phyloP scores from a whole-genome alignment of 345 rosid genomes.

The Syzygium aromaticum region DNA sequence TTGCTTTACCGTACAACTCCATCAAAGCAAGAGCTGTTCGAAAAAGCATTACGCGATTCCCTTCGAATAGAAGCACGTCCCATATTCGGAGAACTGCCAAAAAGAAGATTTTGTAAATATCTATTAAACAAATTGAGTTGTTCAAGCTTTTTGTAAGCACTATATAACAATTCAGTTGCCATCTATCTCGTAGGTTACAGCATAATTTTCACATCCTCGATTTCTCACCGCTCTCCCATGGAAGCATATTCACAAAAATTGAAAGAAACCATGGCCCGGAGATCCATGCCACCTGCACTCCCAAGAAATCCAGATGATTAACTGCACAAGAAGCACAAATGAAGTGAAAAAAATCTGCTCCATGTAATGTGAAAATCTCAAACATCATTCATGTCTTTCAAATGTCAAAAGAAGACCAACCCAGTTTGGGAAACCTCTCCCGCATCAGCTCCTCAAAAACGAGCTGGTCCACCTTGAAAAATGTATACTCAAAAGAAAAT shows the following conservation, averaged over 20 bases:
- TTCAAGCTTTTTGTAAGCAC: background rate
- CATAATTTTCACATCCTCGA: background rate
- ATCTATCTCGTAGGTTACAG: background rate
- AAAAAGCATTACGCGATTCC: slow-evolving; percentile 90
- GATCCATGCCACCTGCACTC: slow-evolving; percentile 99
- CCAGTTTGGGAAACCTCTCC: slow-evolving; percentile 92
- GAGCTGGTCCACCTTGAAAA: slow-evolving; percentile 87
- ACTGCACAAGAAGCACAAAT: slow-evolving; percentile 70
- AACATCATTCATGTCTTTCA: slow-evolving; percentile 2
- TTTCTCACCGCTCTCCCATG: slow-evolving; percentile 93
- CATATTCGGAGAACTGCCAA: slow-evolving; percentile 85
- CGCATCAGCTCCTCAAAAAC: slow-evolving; percentile 90
- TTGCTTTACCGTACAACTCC: slow-evolving; percentile 71
- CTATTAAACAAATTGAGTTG: background rate
- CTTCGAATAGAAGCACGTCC: slow-evolving; percentile 96
- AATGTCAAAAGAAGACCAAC: slow-evolving; percentile 43
- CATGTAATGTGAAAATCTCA: slow-evolving; percentile 10
- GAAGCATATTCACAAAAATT: slow-evolving; percentile 88
- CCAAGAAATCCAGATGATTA: slow-evolving; percentile 99
- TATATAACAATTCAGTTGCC: background rate
- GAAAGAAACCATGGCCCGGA: slow-evolving; percentile 98
- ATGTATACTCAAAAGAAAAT: background rate
- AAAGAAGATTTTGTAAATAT: background rate
- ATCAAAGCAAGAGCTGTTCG: slow-evolving; percentile 91
- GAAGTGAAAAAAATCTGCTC: slow-evolving; percentile 33